Evolutionary conservation across 176 grass and related monocot species (phyloP), one percentile per base, ranked within the genome.

Genomic region (Tillandsia leiboldiana): DNA sequence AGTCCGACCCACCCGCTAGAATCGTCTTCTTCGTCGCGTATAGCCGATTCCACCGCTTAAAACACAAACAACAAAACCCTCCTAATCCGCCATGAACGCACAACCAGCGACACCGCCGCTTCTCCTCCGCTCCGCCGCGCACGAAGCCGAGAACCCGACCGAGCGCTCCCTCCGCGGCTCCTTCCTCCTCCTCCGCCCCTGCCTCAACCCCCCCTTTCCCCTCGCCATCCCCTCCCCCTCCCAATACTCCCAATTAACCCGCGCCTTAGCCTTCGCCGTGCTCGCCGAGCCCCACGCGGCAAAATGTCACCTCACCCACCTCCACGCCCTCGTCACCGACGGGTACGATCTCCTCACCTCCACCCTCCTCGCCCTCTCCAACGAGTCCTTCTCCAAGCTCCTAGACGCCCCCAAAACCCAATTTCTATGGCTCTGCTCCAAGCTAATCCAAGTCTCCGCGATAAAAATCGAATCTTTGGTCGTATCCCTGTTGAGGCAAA

Each of bases 321-420:
- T 97, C 73, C 89, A 92, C 67, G 86, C 93, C 13, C 80, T 84
- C 49, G 81, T 83, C 58, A 78, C 77, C 0, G 68, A 83, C 51
- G 87, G 83, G 61, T 97, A 97, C 67, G 52, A 51, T 1, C 64
- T 88, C 61, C 92, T 92, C 70, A 49, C 89, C 51, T 53, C 78
- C 11, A 81, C 77, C 27, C 86, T 92, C 50, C 49, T 87, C 70
- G 68, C 72, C 51, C 74, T 89, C 49, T 84, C 78, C 47, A 50
- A 79, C 59, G 56, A 11, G 49, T 75, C 8, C 2, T 96, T 79
- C 63, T 63, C 81, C 3, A 76, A 63, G 67, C 79, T 96, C 61
- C 73, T 85, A 12, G 79, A 85, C 1, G 59, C 76, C 70, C 71
- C 88, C 0, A 83, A 71, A 87, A 1, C 59, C 52, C 89, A 83